Evolutionary conservation across 1,284 basidiomycete species (phyloP).

Genomic region (Blastosporella zonata): DNA sequence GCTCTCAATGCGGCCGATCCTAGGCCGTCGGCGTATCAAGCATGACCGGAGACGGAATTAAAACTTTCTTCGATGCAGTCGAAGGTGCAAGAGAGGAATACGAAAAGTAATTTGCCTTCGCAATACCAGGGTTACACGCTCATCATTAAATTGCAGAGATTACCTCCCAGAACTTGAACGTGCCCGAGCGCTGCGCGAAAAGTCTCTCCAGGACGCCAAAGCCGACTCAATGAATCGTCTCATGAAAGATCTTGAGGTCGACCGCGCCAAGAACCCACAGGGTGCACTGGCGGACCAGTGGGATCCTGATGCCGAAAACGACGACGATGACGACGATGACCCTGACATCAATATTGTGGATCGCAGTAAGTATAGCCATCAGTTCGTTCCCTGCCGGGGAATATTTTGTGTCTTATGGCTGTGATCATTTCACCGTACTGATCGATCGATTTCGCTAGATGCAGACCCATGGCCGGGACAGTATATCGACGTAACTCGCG

Average conservation of each 20-base stretch:
- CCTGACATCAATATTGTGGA: constrained; percentile 66
- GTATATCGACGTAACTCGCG: constrained; percentile 65
- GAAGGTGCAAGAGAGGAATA: constrained; percentile 87
- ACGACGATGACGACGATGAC: constrained; percentile 63
- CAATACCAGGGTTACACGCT: neutral
- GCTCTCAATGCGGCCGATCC: neutral
- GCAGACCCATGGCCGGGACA: constrained; percentile 67
- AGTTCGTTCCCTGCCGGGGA: constrained; percentile 13
- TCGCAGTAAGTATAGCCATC: constrained; percentile 46
- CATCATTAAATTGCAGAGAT: constrained; percentile 49
- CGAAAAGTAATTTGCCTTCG: constrained; percentile 54
- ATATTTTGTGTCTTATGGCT: constrained; percentile 5
- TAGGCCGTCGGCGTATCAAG: constrained; percentile 96
- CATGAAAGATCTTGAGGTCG: constrained; percentile 84
- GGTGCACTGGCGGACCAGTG: constrained; percentile 54
- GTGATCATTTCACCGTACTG: constrained; percentile 7
- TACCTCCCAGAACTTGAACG: constrained; percentile 90
- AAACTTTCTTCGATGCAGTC: constrained; percentile 90
- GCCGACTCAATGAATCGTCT: constrained; percentile 79
- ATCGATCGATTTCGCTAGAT: constrained; percentile 35
- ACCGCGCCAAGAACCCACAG: constrained; percentile 55
- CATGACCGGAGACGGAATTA: constrained; percentile 90
- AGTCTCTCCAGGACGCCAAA: constrained; percentile 65
- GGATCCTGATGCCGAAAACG: constrained; percentile 57
- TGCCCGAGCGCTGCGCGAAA: constrained; percentile 58